phyloP scores from a whole-genome alignment of 2,329 filamentous ascomycete species.

The Diaporthe vaccinii region DNA sequence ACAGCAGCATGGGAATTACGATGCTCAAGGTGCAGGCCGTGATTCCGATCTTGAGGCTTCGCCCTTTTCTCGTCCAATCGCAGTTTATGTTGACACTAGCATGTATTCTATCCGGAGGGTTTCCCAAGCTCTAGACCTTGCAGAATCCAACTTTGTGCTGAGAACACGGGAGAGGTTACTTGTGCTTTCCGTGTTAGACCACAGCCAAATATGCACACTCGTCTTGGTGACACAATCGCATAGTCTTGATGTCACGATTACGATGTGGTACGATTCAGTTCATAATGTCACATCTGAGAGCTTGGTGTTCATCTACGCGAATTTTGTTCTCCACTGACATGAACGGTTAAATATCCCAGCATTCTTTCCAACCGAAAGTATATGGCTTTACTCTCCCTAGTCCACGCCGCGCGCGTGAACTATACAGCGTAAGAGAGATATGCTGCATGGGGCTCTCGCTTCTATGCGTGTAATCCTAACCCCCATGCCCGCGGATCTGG shows the following conservation, averaged over 20 bases:
- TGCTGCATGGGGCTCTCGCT: not conserved
- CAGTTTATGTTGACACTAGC: not conserved
- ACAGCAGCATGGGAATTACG: not conserved
- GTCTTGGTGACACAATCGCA: not conserved
- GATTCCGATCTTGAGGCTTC: not conserved
- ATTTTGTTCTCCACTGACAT: not conserved
- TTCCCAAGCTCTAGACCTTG: not conserved
- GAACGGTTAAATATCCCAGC: not conserved
- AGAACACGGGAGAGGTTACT: no score
- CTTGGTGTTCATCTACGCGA: not conserved
- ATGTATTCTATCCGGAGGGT: not conserved
- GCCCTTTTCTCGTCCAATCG: slow-evolving; percentile 6
- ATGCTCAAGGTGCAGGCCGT: not conserved
- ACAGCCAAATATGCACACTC: not conserved
- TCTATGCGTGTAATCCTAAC: not conserved
- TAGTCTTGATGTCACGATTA: not conserved
- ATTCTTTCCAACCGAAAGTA: not conserved
- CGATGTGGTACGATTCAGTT: not conserved
- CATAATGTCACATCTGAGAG: not conserved
- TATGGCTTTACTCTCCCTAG: not conserved
- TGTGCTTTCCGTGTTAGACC: not conserved
- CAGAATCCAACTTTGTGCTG: not conserved
- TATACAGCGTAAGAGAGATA: not conserved
- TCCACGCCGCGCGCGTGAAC: slow-evolving; percentile 1
- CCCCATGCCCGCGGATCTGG: not conserved